These are phyloP conservation scores for Posidonia australis DNA, from an alignment of 106 monocot species.

Conservation along the genomic window DNA sequence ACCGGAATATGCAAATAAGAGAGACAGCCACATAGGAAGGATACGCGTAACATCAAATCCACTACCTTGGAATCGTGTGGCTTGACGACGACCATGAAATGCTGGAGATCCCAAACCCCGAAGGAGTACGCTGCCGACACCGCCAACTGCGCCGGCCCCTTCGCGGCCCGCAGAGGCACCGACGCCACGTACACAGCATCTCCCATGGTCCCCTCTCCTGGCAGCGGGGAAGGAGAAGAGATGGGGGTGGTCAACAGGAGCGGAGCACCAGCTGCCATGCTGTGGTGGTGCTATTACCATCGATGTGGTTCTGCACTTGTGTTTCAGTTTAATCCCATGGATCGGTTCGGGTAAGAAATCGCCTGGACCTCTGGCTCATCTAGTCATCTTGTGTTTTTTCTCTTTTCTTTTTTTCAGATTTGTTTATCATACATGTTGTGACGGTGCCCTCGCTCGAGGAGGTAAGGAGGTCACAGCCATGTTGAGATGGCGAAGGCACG, in stretches of 20 bases:
- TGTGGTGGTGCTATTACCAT: no score
- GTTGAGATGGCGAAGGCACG: no score
- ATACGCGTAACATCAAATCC: background rate
- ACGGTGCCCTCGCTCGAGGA: no score
- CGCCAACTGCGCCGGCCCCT: slow-evolving; percentile 45
- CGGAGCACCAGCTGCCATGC: no score
- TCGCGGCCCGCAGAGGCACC: slow-evolving; percentile 52
- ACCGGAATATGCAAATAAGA: background rate
- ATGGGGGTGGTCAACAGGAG: background rate
- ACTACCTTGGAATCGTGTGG: slow-evolving; percentile 5
- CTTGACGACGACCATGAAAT: slow-evolving; percentile 64
- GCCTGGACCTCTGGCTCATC: no score
- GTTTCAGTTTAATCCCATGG: background rate
- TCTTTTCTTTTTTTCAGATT: no score
- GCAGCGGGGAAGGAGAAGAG: background rate
- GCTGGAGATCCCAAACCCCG: slow-evolving; percentile 59
- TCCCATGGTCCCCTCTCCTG: background rate
- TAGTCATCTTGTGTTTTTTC: no score
- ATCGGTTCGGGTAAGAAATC: no score
- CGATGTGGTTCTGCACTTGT: no score
- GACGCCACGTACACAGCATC: slow-evolving; percentile 70
- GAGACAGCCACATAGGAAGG: no score
- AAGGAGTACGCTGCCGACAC: slow-evolving; percentile 52
- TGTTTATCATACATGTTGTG: no score
- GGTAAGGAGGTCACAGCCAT: no score